These are phyloP conservation scores for Verbena officinalis DNA, from an alignment of 257 asterid genomes.

Conservation along the genomic window DNA sequence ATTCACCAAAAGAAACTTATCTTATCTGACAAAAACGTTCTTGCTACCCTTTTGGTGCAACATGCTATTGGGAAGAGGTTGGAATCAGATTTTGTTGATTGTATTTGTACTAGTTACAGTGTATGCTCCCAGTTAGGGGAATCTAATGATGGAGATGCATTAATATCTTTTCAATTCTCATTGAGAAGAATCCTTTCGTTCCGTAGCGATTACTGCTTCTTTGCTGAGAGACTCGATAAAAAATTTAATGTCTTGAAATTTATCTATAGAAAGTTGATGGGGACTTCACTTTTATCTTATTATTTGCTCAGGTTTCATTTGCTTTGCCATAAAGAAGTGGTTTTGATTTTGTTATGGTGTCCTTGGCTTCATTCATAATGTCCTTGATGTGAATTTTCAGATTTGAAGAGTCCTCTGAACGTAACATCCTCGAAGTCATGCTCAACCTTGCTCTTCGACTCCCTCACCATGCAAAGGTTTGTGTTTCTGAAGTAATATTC, in stretches of 20 bases:
- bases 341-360: neutral
- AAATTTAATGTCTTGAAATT: constrained; percentile 2
- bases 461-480: constrained; percentile 80
- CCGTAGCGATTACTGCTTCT: neutral
- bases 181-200: neutral
- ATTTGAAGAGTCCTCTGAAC: constrained; percentile 63
- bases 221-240: neutral
- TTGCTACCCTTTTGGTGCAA: constrained; percentile 66
- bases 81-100: constrained; percentile 17
- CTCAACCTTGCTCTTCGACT: constrained; percentile 53
- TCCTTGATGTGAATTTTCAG: constrained; percentile 47
- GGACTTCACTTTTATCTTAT: neutral
- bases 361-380: constrained; percentile 13
- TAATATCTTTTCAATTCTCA: neutral
- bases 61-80: constrained; percentile 65
- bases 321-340: neutral
- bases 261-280: neutral
- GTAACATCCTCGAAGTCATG: constrained; percentile 60
- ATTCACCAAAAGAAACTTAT: constrained; percentile 76
- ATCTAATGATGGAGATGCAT: constrained; percentile 13
- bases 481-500: constrained; percentile 26
- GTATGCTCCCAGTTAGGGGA: constrained; percentile 2
- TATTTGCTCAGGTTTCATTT: neutral
- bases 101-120: constrained; percentile 1
- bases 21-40: constrained; percentile 68